Evolutionary conservation across 2,329 filamentous ascomycete species (phyloP), one percentile per base, ranked within the genome.

Genomic region (Pezicula carpinea): DNA sequence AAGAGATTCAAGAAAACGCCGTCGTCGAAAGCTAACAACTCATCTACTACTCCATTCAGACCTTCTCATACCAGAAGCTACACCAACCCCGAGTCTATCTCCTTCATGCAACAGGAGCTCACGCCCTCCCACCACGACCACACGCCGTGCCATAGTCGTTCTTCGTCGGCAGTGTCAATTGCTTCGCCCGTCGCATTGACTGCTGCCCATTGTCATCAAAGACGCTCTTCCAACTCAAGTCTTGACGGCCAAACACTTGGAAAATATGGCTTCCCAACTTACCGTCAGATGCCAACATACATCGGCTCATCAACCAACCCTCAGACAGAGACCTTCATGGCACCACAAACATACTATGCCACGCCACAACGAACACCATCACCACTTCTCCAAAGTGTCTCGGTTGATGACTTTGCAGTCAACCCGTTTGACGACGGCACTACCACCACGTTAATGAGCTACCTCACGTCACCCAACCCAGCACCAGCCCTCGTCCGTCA

Each of bases 221-320:
- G 87, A 53, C 80, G 85, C 39, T 76, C 78, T 8, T 89, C 87
- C 17, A 80, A 77, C 38, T 82, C 80, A 59, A 82, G 79, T 59
- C 73, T 91, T 39, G 86, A 91, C 55, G 79, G 80, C 54, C 71
- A 73, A 49, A 74, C 79, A 31, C 69, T 89, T 47, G 81, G 77
- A 58, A 83, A 82, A 55, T 92, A 83, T 68, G 85, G 84, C 50
- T 95, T 89, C 69, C 85, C 89, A n/a, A 87, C 87, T 39, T 95
- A 93, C 68, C 84, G 85, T 48, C 83, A 87, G 59, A 76, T 89
- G 65, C 84, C 87, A 36, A 67, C 75, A 32, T 78, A 75, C 57
- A 63, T 76, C 31, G 58, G 54, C 34, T 59, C 60, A 10, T 50
- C 55, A 29, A 55, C 53, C 21, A 58, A 58, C 35, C 47, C 62